Base-by-base conservation (phyloP, 352 stramenopile genomes). In the Phytophthora pisi region DNA sequence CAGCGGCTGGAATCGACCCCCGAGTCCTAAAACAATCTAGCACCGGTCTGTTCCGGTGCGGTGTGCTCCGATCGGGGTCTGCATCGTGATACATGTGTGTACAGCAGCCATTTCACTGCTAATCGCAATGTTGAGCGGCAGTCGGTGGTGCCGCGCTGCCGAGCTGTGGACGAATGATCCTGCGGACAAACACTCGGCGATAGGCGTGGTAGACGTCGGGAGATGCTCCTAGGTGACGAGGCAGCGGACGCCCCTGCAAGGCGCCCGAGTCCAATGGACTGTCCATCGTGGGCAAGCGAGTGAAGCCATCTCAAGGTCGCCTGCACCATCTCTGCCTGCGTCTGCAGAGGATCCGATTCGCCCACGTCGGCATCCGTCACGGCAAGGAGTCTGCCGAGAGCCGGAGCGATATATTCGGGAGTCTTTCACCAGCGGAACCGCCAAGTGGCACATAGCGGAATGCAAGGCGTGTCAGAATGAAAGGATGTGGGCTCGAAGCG, bases 351-450 rank as follows among this genome's bases (percentile, higher is more conserved):
- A 53, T 61, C 57, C 66, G 51, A 72, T 72, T 72, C 64, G 64
- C 43, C 60, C 64, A 67, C 64, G 64, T 70, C 64, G 64, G 51
- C 64, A 45, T 34, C 57, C 46, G 64, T 72, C 64, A 67, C 42
- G 31, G 15, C 30, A 46, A 28, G 16, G 43, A 26, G 43, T 50
- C 43, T 26, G n/a, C 5, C 51, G 45, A 72, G 64, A 72, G 65
- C 65, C 65, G 65, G 65, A 72, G 38, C 26, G 20, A 61, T 61
- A 43, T 34, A 20, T 42, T 52, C 9, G 31, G 9, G 9, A 38
- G 9, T 15, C 31, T 24, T 51, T 58, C 58, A 72, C 68, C 64
- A 67, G 64, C 64, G 57, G 51, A 67, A 71, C 16, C 23, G 38
- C 13, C 38, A 45, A 45, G 15, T 45, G 9, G 4, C 20, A 28